Conservation (phyloP, 371 early-diverging fungal genomes). For the Sporodiniella umbellata region DNA sequence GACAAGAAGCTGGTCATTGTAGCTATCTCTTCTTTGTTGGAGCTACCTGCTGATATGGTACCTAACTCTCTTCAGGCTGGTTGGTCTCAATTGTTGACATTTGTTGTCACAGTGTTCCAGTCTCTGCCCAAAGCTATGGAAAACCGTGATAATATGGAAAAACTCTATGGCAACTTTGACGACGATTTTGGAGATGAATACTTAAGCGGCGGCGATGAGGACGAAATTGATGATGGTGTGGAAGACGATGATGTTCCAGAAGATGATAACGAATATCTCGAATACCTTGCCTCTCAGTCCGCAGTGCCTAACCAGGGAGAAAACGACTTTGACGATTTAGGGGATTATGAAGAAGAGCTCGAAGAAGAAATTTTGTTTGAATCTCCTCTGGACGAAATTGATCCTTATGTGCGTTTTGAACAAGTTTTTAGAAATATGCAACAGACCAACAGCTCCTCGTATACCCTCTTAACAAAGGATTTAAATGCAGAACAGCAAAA, state of each 20-base stretch:
- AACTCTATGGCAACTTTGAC: constrained; percentile 56
- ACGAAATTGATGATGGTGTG: constrained; percentile 26
- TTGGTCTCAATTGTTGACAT: constrained; percentile 70
- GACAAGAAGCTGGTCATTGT: constrained; percentile 90
- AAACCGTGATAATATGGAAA: constrained; percentile 63
- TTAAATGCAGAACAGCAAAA: constrained; percentile 47
- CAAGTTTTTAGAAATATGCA: constrained; percentile 46
- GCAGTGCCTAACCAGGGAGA: constrained; percentile 47
- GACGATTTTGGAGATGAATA: constrained; percentile 28
- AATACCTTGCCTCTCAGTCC: constrained; percentile 62
- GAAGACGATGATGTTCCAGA: constrained; percentile 59
- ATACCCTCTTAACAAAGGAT: constrained; percentile 51
- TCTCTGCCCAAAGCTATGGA: constrained; percentile 79
- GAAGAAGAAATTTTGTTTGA: constrained; percentile 78
- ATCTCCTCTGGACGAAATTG: constrained; percentile 82
- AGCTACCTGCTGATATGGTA: constrained; percentile 64
- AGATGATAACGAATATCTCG: constrained; percentile 62
- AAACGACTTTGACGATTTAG: constrained; percentile 60
- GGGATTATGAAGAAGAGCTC: constrained; percentile 70
- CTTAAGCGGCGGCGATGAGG: constrained; percentile 30
- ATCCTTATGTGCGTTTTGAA: constrained; percentile 77
- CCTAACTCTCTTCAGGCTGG: constrained; percentile 69
- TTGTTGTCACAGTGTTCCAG: constrained; percentile 69
- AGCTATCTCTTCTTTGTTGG: constrained; percentile 70
- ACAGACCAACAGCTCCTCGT: constrained; percentile 41